Evolutionary conservation across 2,329 filamentous ascomycete species (phyloP).

Genomic region (Trichoderma atrobrunneum): DNA sequence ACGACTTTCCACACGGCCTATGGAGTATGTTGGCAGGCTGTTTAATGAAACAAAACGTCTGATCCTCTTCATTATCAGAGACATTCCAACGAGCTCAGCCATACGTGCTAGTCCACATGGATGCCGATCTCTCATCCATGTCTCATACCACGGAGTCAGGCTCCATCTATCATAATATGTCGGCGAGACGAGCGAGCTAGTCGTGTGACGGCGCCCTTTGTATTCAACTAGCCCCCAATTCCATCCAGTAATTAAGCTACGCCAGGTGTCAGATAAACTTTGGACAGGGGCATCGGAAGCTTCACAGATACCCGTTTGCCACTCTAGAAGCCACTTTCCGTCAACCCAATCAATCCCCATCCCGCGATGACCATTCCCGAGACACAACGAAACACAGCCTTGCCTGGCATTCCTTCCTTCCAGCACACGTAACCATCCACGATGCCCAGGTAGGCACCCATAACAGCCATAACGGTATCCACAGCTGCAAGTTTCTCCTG

Average conservation of each 20-base stretch:
- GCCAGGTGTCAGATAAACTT: not conserved
- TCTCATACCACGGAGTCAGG: not conserved
- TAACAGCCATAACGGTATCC: slow-evolving; percentile 19
- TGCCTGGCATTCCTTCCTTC: slow-evolving; percentile 17
- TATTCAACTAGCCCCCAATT: not conserved
- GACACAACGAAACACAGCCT: slow-evolving; percentile 17
- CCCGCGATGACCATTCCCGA: slow-evolving; percentile 15
- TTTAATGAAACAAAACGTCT: not conserved
- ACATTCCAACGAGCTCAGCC: not conserved
- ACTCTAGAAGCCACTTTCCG: slow-evolving; percentile 2
- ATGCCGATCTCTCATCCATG: not conserved
- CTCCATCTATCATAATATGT: not conserved
- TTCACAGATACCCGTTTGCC: slow-evolving; percentile 24
- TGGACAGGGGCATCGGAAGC: not conserved
- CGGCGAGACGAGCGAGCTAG: not conserved
- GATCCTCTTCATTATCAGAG: not conserved
- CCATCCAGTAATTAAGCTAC: not conserved
- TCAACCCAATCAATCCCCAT: slow-evolving; percentile 18
- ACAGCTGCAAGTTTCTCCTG: slow-evolving; percentile 5
- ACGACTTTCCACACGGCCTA: not conserved
- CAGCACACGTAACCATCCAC: slow-evolving; percentile 20
- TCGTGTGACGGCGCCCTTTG: not conserved
- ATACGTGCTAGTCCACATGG: not conserved
- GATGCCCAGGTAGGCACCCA: slow-evolving; percentile 18
- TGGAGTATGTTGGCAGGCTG: not conserved